Base-by-base conservation (phyloP, 495 filamentous ascomycete genomes). In the Penicillium samsonianum region DNA sequence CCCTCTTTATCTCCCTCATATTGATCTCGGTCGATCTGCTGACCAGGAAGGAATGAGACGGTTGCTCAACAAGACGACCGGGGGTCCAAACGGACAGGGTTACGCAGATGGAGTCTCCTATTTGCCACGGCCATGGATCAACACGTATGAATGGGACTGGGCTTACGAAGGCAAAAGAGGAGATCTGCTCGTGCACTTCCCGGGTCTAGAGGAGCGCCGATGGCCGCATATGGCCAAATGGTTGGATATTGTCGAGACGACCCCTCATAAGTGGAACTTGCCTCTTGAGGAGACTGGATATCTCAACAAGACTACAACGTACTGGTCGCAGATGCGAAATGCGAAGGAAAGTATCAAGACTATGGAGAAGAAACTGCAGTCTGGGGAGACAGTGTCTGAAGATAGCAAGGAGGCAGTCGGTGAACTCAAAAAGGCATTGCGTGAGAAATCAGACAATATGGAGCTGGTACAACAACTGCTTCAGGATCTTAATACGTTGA, bases 51-150 rank as follows among this genome's bases (percentile, higher is more conserved):
- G 73, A 30, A 62, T 78, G 54, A 55, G 53, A 20, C 55, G 35
- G 4, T 61, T 78, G 1, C 57, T 78, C 14, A 62, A 69, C 37
- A 62, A 65, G 25, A 58, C 59, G 3, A 44, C 23, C 4, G 57
- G 41, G 14, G 61, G 64, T 4, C 58, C 64, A 44, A 63, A 62
- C 17, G 57, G 57, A 19, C 37, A 47, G 28, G 61, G 60, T 3
- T 75, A 68, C 50, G 59, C 53, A 12, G 57, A 60, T 53, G 58
- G 63, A 2, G 64, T 68, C 35, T 40, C 61, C 7, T 77, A 73
- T 44, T 65, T 72, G 44, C 76, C 76, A 43, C 67, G 65, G 1
- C 55, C 62, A 5, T 79, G 76, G 76, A 77, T 69, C 59, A 78
- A 79, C 55, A 57, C 69, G 2, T 71, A 67, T 43, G 61, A 72